phyloP scores from a whole-genome alignment of 2,329 filamentous ascomycete genomes.

The Pseudocercospora fuligena region DNA sequence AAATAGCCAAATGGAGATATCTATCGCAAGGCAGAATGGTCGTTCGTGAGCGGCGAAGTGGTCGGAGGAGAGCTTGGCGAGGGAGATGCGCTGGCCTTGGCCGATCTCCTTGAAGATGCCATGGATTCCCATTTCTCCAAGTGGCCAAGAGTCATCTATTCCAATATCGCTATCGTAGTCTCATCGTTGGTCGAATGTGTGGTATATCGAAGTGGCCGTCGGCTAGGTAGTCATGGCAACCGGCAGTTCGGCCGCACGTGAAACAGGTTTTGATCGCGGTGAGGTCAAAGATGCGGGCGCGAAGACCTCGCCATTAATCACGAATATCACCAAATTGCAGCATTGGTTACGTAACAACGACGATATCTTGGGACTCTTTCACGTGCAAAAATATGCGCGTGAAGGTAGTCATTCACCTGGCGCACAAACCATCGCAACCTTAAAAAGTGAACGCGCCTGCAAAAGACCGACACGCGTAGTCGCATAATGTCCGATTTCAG shows the following conservation, averaged over 20 bases:
- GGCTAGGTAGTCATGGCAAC: constrained; percentile 15
- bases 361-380: background rate
- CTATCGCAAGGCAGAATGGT: constrained; percentile 85
- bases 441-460: background rate
- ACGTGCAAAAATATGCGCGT: background rate
- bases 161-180: background rate
- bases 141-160: background rate
- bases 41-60: constrained; percentile 71
- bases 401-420: background rate
- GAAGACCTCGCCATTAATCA: background rate
- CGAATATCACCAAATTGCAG: background rate
- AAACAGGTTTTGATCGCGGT: background rate
- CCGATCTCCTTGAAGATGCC: constrained; percentile 93
- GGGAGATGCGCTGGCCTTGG: constrained; percentile 74
- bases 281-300: background rate
- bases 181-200: background rate
- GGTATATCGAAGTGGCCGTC: background rate
- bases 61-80: constrained; percentile 80
- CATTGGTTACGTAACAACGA: background rate
- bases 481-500: constrained; percentile 16
- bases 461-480: background rate
- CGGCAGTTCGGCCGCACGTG: background rate
- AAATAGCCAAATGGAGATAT: constrained; percentile 97
- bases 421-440: background rate
- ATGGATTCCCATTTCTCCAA: constrained; percentile 24